Base-by-base conservation (phyloP, 148 eudicot species). In the Dysphania ambrosioides region DNA sequence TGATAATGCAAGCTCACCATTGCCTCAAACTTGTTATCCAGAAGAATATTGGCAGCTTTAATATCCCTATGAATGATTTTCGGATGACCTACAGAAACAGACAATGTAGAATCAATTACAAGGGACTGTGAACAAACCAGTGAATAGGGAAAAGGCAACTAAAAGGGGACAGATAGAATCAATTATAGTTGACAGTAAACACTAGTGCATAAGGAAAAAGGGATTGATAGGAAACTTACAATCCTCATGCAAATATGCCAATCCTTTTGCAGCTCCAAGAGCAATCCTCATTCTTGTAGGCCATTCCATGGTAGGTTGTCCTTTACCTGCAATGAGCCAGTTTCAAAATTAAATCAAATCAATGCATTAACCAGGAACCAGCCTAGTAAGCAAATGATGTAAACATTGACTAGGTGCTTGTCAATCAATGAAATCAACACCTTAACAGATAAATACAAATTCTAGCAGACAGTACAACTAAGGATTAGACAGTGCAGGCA, bases 61-160 rank as follows among this genome's bases (percentile, higher is more conserved):
- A 96, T 96, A 79, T 96, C 99, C 53, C 99, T 85, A 71, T 96
- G 99, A 72, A 96, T 90, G 68, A 96, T 96, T 82, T 96, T 96
- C 29, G 97, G 99, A 86, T 96, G 93, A 77, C 99, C 99, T 96
- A 83, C 77, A 79, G 42, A 60, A 26, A 74, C 24, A 77, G 49
- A 42, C 24, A 68, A 8, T 2, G 71, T 9, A 73, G 44, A 55
- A 63, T 78, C 75, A 72, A 68, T 56, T 70, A 57, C 34, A 32
- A 21, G 29, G 30, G 47, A 32, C 21, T 29, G 4, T 40, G 49
- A 38, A 16, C 27, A 55, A 19, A 55, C 38, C 8, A 57, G 40
- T 55, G 6, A 21, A 41, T 27, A 34, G 23, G 60, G 41, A 79
- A 60, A 27, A 21, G 11, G 67, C 41, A 3, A 65, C 5, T 11